Evolutionary conservation across 495 filamentous ascomycete genomes (phyloP), one percentile per base, ranked within the genome.

Genomic region (Aspergillus indologenus): DNA sequence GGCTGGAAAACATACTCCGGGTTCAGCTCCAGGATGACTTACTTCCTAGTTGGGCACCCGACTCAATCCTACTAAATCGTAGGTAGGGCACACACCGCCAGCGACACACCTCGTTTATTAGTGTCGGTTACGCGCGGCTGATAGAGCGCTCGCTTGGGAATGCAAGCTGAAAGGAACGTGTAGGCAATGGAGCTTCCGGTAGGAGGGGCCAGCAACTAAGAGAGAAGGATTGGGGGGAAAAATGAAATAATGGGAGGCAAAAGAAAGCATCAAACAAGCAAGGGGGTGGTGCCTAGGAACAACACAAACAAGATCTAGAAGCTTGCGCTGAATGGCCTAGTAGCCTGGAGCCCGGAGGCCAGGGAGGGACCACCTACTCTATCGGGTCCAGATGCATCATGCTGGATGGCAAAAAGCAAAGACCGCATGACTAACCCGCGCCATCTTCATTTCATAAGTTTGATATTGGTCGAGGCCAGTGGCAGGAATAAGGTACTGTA

Each of bases 251-350:
- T 40, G 21, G 21, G 4, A 51, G 6, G n/a, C n/a, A 53, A 20
- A 42, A 18, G 34, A 53, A 42, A 42, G 34, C n/a, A 53, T 40
- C 9, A 20, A 20, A 53, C 11, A 15, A 23, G 21, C 21, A 26
- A 26, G 47, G 19, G 47, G 22, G 4, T 15, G 46, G 46, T 49
- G 21, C 21, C 21, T 47, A 47, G 12, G 14, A 50, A 26, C 17
- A n/a, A 26, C 15, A 11, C 19, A 15, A 50, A 50, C 47, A 50
- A 50, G 47, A 50, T 26, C 47, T 50, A 50, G 47, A 50, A 50
- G 47, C 47, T 15, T 50, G 22, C 47, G 34, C 34, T 40, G 34
- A 40, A 15, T 40, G 34, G 34, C 12, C 34, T 29, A 53, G 50
- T n/a, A n/a, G n/a, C n/a, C n/a, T n/a, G n/a, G n/a, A n/a, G n/a